A percentile compares a stretch with the other conserved stretches of the same genome.
These are phyloP conservation scores for Aristolochia californica DNA, from an alignment of 164 flowering plant genomes.

Conservation along the genomic window DNA sequence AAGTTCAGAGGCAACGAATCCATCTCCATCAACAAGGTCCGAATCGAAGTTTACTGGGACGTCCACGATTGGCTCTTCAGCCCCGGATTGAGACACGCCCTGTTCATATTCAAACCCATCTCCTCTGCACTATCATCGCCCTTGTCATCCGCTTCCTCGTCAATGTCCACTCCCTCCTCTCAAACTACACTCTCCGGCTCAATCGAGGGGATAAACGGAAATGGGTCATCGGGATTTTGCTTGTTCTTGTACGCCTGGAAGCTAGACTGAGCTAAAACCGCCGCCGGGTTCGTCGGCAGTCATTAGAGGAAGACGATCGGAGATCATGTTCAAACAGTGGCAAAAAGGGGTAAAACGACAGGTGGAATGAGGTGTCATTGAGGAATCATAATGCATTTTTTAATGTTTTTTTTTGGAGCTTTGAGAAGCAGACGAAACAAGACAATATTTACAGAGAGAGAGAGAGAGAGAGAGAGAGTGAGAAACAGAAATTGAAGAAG, in stretches of 20 bases:
- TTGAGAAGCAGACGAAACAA: no score
- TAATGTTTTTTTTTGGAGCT: no score
- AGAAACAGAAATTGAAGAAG: conserved; percentile 11
- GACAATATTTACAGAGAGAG: neutral
- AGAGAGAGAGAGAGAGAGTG: no score
- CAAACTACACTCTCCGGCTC: conserved; percentile 15
- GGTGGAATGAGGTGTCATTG: conserved; percentile 4
- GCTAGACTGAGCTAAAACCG: conserved; percentile 12
- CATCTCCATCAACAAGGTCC: conserved; percentile 30
- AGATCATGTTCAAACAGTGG: no score
- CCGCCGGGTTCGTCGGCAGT: neutral
- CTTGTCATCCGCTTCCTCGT: conserved; percentile 16
- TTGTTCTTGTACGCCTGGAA: conserved; percentile 74
- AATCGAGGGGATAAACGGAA: conserved; percentile 18
- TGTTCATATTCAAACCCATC: conserved; percentile 56
- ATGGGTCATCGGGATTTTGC: conserved; percentile 46
- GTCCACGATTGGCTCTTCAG: conserved; percentile 74
- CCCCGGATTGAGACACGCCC: conserved; percentile 56
- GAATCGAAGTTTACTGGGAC: conserved; percentile 69
- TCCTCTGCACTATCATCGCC: conserved; percentile 19
- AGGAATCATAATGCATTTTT: neutral
- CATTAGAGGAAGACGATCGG: no score
- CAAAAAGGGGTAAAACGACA: neutral
- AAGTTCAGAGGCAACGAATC: conserved; percentile 67
- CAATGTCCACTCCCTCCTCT: conserved; percentile 16